Percentiles rank a stretch among this genome's conserved stretches.
These are phyloP conservation scores for Cairneyella variabilis DNA, from an alignment of 495 filamentous ascomycete species.

Conservation along the genomic window DNA sequence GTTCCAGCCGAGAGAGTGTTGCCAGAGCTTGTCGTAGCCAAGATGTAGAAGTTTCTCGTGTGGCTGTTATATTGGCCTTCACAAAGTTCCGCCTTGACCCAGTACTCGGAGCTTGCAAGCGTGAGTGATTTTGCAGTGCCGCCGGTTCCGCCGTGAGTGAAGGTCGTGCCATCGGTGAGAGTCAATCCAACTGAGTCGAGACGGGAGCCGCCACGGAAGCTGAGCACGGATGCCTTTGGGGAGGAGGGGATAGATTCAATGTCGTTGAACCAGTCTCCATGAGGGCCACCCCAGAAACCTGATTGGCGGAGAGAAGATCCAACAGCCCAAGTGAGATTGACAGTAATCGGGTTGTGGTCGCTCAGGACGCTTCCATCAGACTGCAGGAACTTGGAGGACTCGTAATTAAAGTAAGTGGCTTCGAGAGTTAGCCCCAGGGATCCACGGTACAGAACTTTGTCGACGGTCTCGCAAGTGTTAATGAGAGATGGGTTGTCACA, in stretches of 20 bases:
- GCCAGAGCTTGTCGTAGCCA: slow-evolving; percentile 49
- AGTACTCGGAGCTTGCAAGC: slow-evolving; percentile 43
- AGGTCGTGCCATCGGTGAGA: slow-evolving; percentile 38
- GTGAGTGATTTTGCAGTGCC: slow-evolving; percentile 40
- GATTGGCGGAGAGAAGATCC: slow-evolving; percentile 39
- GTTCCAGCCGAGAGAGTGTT: slow-evolving; percentile 44
- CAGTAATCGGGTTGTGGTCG: slow-evolving; percentile 57
- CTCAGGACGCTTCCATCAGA: slow-evolving; percentile 48
- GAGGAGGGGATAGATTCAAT: slow-evolving; percentile 32
- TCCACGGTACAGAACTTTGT: slow-evolving; percentile 58
- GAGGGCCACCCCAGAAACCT: slow-evolving; percentile 47
- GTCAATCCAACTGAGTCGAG: slow-evolving; percentile 48
- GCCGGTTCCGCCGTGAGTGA: slow-evolving; percentile 54
- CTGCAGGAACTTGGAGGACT: slow-evolving; percentile 45
- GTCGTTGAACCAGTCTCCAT: slow-evolving; percentile 56
- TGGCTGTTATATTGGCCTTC: slow-evolving; percentile 42
- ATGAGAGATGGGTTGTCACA: slow-evolving; percentile 48
- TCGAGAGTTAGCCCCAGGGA: slow-evolving; percentile 39
- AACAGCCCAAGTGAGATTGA: slow-evolving; percentile 49
- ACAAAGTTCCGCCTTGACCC: slow-evolving; percentile 49
- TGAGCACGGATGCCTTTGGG: slow-evolving; percentile 35
- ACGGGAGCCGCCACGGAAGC: slow-evolving; percentile 44
- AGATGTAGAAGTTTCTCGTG: slow-evolving; percentile 55
- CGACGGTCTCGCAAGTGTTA: slow-evolving; percentile 55
- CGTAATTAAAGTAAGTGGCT: slow-evolving; percentile 46